Percentiles rank a stretch among this genome's conserved stretches.
Conservation (phyloP, 805 yeast species). For the Schwanniomyces polymorphus region DNA sequence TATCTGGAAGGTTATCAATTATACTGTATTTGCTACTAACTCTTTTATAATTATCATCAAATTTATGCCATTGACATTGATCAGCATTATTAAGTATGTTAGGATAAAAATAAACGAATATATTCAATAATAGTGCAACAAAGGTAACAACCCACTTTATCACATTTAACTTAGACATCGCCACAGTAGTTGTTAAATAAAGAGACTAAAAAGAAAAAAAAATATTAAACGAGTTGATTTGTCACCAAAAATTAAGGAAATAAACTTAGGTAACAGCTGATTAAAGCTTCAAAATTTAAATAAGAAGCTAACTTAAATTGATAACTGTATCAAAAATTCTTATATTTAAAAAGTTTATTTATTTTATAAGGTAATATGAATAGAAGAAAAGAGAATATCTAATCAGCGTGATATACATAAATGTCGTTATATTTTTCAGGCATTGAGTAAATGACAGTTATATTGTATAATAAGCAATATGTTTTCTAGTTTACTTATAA, state of each 20-base stretch:
- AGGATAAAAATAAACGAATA: constrained; percentile 76
- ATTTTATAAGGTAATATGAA: constrained; percentile 2
- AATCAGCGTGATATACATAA: constrained; percentile 2
- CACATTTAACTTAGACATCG: neutral
- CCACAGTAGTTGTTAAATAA: neutral
- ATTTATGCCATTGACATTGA: constrained; percentile 61
- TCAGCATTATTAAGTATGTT: constrained; percentile 46
- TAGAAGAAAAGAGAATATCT: constrained; percentile 3
- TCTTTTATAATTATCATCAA: constrained; percentile 4
- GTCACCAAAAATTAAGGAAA: neutral
- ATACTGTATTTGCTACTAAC: constrained; percentile 5
- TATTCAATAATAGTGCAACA: constrained; percentile 50
- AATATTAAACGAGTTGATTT: neutral
- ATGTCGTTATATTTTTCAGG: constrained; percentile 2
- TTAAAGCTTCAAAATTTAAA: too few species aligned
- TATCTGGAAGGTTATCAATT: constrained; percentile 10
- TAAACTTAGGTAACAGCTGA: too few species aligned
- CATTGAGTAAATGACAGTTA: neutral
- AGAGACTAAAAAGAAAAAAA: neutral
- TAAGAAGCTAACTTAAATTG: neutral
- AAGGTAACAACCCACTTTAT: constrained; percentile 27
- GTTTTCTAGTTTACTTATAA: constrained; percentile 47
- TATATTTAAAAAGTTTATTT: constrained; percentile 1
- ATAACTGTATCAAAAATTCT: neutral
- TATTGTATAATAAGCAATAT: neutral